A percentile compares a stretch with the other conserved stretches of the same genome.
Conservation (phyloP, 768 basidiomycete species). For the Hypholoma sublateritium region DNA sequence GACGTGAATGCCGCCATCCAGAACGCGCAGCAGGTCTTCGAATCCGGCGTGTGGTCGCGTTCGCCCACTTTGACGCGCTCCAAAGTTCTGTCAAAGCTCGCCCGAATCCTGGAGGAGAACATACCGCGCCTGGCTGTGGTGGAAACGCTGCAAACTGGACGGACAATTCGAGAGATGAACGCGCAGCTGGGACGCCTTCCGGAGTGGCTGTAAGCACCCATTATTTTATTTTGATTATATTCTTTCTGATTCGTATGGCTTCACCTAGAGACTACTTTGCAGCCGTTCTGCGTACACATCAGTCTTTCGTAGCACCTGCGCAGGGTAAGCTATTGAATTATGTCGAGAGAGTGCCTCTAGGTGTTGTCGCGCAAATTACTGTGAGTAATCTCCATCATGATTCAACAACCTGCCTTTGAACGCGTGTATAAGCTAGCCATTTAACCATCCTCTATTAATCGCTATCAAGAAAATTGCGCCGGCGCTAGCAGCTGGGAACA, state of each 20-base stretch:
- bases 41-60: constrained; percentile 73
- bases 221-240: not conserved
- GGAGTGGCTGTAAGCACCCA: constrained; percentile 73
- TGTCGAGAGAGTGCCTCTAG: constrained; percentile 76
- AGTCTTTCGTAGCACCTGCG: constrained; percentile 71
- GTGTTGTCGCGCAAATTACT: constrained; percentile 88
- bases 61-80: constrained; percentile 60
- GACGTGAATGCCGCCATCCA: constrained; percentile 53
- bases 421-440: constrained; percentile 50
- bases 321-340: constrained; percentile 80
- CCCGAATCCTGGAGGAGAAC: constrained; percentile 56
- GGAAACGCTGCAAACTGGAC: constrained; percentile 77
- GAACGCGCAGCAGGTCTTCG: constrained; percentile 57
- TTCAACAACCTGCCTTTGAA: not conserved
- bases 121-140: constrained; percentile 59
- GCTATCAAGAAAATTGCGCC: constrained; percentile 88
- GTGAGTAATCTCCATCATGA: constrained; percentile 37
- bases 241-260: not conserved
- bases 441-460: constrained; percentile 89
- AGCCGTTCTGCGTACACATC: constrained; percentile 69
- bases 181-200: constrained; percentile 76
- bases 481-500: constrained; percentile 82
- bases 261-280: constrained; percentile 69
- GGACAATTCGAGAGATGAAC: constrained; percentile 82
- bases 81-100: constrained; percentile 62